phyloP scores from a whole-genome alignment of 371 early-diverging fungal species.

The Mitosporidium daphniae region DNA sequence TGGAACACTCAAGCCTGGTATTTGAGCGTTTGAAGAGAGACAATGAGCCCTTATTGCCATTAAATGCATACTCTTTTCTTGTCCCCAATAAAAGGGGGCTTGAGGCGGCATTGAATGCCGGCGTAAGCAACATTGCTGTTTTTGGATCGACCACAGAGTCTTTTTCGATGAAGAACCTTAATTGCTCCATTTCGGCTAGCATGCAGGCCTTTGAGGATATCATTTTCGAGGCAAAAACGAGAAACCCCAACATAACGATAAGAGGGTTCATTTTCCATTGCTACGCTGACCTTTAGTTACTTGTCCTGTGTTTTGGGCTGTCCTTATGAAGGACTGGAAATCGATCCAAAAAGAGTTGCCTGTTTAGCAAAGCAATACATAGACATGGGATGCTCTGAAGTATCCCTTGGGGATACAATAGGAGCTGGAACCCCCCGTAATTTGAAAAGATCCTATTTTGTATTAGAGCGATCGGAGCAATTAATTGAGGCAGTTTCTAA shows the following conservation, averaged over 20 bases:
- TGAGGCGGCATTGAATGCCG: constrained; percentile 12
- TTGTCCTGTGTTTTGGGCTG: constrained; percentile 66
- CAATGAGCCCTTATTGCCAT: too few relatives aligned
- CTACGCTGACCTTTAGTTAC: constrained; percentile 26
- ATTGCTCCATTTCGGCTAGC: constrained; percentile 48
- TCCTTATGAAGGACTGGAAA: constrained; percentile 52
- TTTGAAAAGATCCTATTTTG: constrained; percentile 1
- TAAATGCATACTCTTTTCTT: constrained; percentile 46
- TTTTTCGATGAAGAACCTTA: constrained; percentile 55
- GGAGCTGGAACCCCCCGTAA: constrained; percentile 30
- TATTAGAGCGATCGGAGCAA: constrained; percentile 1
- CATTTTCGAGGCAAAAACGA: constrained; percentile 20
- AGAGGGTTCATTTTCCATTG: constrained; percentile 22
- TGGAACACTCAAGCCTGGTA: too few relatives aligned
- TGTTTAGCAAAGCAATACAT: constrained; percentile 23
- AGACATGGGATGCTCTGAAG: constrained; percentile 78
- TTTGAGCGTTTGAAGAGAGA: too few relatives aligned
- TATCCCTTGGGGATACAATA: constrained; percentile 75
- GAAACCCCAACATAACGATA: too few relatives aligned
- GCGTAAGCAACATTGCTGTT: constrained; percentile 49
- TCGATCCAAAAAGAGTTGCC: constrained; percentile 27
- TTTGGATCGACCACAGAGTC: constrained; percentile 59
- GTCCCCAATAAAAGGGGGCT: constrained; percentile 61
- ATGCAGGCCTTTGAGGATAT: constrained; percentile 26
- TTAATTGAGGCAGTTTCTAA: constrained; percentile 28